Evolutionary conservation across 139 green algal species (phyloP).

Genomic region (Haematococcus sp.): DNA sequence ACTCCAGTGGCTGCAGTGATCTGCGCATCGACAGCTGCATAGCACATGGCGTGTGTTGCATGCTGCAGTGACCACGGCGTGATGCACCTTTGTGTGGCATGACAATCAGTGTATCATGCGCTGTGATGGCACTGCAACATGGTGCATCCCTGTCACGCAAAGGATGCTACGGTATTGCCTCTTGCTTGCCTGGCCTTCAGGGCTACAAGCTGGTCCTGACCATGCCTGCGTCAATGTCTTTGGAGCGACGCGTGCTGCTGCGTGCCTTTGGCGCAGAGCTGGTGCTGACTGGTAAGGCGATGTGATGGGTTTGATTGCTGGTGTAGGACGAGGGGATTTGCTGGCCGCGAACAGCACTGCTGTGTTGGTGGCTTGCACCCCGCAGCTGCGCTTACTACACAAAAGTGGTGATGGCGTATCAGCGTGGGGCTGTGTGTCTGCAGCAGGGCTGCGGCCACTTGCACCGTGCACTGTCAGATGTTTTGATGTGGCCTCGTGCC

Average conservation of each 20-base stretch:
- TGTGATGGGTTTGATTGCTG: not conserved
- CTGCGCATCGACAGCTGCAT: not conserved
- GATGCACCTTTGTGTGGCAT: too few species aligned
- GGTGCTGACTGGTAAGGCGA: constrained; percentile 61
- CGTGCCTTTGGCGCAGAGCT: constrained; percentile 84
- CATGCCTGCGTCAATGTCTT: constrained; percentile 98
- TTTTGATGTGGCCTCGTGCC: too few species aligned
- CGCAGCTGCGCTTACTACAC: too few species aligned
- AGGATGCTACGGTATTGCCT: too few species aligned
- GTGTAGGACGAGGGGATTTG: not conserved
- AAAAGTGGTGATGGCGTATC: too few species aligned
- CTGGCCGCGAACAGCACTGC: not conserved
- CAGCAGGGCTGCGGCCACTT: too few species aligned
- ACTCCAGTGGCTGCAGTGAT: too few species aligned
- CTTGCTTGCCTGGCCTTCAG: constrained; percentile 55
- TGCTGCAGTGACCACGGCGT: not conserved
- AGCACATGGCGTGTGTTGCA: not conserved
- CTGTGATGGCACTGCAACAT: too few species aligned
- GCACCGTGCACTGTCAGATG: too few species aligned
- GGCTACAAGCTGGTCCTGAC: constrained; percentile 98
- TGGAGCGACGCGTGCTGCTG: constrained; percentile 93
- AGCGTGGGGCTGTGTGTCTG: too few species aligned
- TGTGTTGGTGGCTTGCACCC: not conserved
- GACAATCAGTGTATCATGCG: too few species aligned
- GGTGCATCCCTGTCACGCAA: too few species aligned